Evolutionary conservation across 257 asterid genomes (phyloP), one percentile per base, ranked within the genome.

Genomic region (Gardenia jasminoides): DNA sequence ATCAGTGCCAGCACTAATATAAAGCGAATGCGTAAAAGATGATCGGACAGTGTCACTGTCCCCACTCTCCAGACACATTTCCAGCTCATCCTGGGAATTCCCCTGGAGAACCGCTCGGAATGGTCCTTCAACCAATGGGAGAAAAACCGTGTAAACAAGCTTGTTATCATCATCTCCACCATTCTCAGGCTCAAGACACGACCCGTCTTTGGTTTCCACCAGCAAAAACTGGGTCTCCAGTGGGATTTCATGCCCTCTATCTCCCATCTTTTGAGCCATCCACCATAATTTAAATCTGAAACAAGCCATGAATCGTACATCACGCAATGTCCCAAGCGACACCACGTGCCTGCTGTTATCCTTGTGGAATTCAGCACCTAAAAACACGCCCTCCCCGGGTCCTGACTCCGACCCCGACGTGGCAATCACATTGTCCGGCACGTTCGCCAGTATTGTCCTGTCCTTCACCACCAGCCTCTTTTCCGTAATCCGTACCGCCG

Each of bases 251-350:
- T 96, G 76, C 24, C 97, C 97, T 56, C 74, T 81, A 36, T 88
- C 91, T 12, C 98, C 98, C 98, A 93, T 93, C 74, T 80, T 89
- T 77, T 93, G 98, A 1, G 98, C 90, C 98, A 93, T 93, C 98
- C 98, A 93, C 98, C 98, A 93, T 10, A 93, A 50, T 72, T 92
- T 93, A 80, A 93, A 93, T 86, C 98, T 79, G 78, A 93, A 93
- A 78, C 98, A 91, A 6, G 98, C 88, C 59, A 93, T 80, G 89
- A 93, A 93, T 22, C 90, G 88, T 12, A 89, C 93, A 33, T 88
- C 95, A 16, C 78, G 80, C 44, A 87, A 76, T 64, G 75, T 81
- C 39, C 90, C 90, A 0, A 87, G 72, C 9, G 90, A 48, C 39
- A 83, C 81, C 19, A 87, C 86, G 11, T 87, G 89, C 67, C 84